A percentile compares a stretch with the other conserved stretches of the same genome.
Evolutionary conservation across 257 asterid genomes (phyloP).

Genomic region (Marsdenia floribunda): DNA sequence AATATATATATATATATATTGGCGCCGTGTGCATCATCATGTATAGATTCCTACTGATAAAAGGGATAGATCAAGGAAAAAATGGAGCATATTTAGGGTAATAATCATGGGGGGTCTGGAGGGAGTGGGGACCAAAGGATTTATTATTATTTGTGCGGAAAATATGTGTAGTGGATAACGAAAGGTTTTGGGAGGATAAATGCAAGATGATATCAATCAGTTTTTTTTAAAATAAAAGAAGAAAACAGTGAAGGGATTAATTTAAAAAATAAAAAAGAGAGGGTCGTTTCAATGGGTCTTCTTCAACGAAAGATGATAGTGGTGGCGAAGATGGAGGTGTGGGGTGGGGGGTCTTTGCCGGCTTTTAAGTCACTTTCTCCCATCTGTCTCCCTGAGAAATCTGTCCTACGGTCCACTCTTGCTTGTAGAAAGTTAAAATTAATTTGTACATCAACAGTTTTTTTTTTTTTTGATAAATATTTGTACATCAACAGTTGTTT

Average conservation of each 20-base stretch:
- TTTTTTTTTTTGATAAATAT: too few relatives aligned
- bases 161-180: slow-evolving; percentile 10
- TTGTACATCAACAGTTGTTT: not conserved
- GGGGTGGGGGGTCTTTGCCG: slow-evolving; percentile 37
- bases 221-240: too few relatives aligned
- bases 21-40: not conserved
- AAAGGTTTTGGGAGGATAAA: not conserved
- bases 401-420: slow-evolving; percentile 8
- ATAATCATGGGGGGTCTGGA: not conserved
- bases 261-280: too few relatives aligned
- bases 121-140: slow-evolving; percentile 4
- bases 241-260: too few relatives aligned
- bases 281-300: not conserved
- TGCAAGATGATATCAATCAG: too few relatives aligned
- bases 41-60: not conserved
- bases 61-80: not conserved
- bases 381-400: slow-evolving; percentile 21
- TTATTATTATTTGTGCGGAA: not conserved
- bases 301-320: not conserved
- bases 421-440: not conserved
- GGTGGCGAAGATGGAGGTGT: slow-evolving; percentile 24
- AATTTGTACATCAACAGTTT: too few relatives aligned
- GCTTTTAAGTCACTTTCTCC: slow-evolving; percentile 28
- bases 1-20: not conserved
- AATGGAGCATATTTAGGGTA: not conserved